Evolutionary conservation across 2,329 filamentous ascomycete species (phyloP), one percentile per base, ranked within the genome.

Genomic region (Hyphodiscus sp.): DNA sequence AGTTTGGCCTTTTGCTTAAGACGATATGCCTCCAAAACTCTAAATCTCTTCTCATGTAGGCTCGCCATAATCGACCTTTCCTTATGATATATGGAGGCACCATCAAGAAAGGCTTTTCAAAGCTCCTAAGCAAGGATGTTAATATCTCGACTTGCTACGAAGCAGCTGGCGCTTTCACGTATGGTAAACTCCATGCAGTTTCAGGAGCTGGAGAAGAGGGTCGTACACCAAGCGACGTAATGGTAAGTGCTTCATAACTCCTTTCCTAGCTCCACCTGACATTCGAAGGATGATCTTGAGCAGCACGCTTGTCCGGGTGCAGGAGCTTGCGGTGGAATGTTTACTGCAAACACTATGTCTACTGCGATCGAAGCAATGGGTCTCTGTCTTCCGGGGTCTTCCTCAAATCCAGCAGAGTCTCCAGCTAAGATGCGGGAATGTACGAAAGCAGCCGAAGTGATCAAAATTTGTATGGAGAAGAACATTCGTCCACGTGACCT

Each of bases 81-180:
- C 76, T 96, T 67, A 96, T 96, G 91, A 86, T 97, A 55, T 97
- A 96, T 69, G 92, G 92, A 49, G 92, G 92, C 41, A 89, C 89
- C 16, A 96, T 96, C 65, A 83, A 85, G 66, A 89, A 90, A 57
- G 92, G 91, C n/a, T 88, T 89, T 70, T 91, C 86, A 0, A 74
- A 81, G 49, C 78, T 91, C 2, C 78, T 95, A 23, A 82, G 86
- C 58, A 86, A 87, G 66, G 80, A 83, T 20, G 86, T 96, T 75
- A 96, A 96, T 71, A 89, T 96, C 61, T 87, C 83, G 41, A 91
- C 86, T 6, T 58, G 52, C 20, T 52, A 57, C 68, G 91, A 96
- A 71, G 90, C 89, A 1, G 80, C 87, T 15, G 92, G 92, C 7
- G 91, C 91, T 11, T 89, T 87, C 68, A 76, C 81, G 30, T 96